Evolutionary conservation across 139 green algal genomes (phyloP).

Genomic region (Chlamydomonas sp.): DNA sequence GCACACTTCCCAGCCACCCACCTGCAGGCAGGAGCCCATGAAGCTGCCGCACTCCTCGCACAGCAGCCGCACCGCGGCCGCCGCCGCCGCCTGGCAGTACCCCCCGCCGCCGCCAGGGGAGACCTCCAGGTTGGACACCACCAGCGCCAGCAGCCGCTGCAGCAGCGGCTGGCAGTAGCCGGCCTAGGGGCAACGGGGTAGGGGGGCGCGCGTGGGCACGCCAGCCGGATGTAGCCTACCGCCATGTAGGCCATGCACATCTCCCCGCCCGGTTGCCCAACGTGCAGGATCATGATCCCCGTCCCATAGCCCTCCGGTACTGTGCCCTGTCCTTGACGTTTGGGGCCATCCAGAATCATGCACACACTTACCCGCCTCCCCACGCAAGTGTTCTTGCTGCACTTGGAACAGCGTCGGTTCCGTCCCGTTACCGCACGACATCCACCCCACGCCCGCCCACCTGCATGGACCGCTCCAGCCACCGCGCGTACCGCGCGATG

Average conservation of each 20-base stretch:
- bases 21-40: conserved; percentile 58
- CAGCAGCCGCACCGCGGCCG: conserved; percentile 66
- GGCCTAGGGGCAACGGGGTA: neutral
- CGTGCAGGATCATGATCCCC: no score
- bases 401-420: neutral
- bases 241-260: no score
- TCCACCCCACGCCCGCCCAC: neutral
- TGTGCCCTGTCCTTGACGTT: no score
- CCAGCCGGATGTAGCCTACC: neutral
- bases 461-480: conserved; percentile 53
- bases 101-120: no score
- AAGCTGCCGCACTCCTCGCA: conserved; percentile 67
- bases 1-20: neutral
- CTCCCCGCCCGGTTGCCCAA: no score
- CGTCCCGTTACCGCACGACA: conserved; percentile 16
- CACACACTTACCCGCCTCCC: no score
- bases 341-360: no score
- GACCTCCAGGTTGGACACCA: conserved; percentile 1
- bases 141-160: conserved; percentile 26
- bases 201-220: neutral
- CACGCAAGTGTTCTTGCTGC: no score
- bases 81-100: conserved; percentile 31
- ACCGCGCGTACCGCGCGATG: conserved; percentile 67
- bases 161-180: conserved; percentile 37
- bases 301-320: no score